A percentile compares a stretch with the other conserved stretches of the same genome.
Conservation (phyloP, 495 filamentous ascomycete genomes). For the Tricharina praecox region DNA sequence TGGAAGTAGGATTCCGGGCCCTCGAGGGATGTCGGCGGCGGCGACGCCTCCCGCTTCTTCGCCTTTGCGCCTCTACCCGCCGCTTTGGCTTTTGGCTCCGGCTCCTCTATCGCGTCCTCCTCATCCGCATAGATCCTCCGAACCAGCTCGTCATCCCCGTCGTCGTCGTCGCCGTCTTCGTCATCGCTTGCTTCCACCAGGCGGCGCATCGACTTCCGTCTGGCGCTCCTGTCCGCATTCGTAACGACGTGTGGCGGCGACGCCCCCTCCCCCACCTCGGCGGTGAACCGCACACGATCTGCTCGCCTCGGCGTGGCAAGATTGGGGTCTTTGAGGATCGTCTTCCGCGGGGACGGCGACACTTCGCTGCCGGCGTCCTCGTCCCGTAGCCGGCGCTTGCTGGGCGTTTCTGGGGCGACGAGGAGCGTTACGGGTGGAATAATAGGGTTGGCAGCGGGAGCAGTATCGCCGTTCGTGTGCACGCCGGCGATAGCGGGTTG, state of each 20-base stretch:
- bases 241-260: constrained; percentile 15
- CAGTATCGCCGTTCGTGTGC: no score
- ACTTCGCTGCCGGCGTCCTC: constrained; percentile 4
- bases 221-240: constrained; percentile 66
- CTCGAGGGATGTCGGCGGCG: constrained; percentile 62
- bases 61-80: constrained; percentile 28
- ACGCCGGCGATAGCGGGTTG: no score
- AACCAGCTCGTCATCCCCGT: constrained; percentile 26
- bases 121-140: constrained; percentile 30
- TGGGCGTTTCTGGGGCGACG: constrained; percentile 19
- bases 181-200: constrained; percentile 35
- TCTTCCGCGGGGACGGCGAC: constrained; percentile 22
- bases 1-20: constrained; percentile 85
- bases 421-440: no score
- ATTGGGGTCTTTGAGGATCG: constrained; percentile 2
- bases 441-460: no score
- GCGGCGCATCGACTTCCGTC: constrained; percentile 57
- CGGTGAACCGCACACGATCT: constrained; percentile 13
- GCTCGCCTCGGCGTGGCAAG: constrained; percentile 11
- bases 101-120: constrained; percentile 25
- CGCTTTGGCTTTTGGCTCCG: constrained; percentile 9
- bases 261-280: constrained; percentile 9
- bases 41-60: constrained; percentile 26
- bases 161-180: constrained; percentile 58
- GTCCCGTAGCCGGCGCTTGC: constrained; percentile 10